Base-by-base conservation (phyloP, 2,329 filamentous ascomycete genomes). In the Cercospora zeina region DNA sequence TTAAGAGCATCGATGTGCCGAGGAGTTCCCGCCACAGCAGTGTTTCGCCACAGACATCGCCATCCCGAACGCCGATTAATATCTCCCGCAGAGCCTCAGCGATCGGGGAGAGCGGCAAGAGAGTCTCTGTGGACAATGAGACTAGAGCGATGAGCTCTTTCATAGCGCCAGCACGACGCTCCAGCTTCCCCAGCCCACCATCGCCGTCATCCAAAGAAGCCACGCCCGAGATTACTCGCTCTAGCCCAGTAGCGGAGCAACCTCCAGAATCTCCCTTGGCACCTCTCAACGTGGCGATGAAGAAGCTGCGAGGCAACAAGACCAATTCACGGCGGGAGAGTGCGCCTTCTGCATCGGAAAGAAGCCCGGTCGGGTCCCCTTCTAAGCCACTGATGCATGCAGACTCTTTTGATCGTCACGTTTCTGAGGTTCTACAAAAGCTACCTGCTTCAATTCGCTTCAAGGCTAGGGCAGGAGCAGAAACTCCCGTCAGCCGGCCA, bases 361-460 rank as follows among this genome's bases (percentile, higher is more conserved):
- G 30, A 11, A 50, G 13, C 14, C 27, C 42, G 8, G 9, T 30
- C 27, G 51, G 27, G 34, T 57, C 58, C 30, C 55, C 49, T 51
- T 51, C 39, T 19, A 21, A 53, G 19, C 36, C 42, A 27, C 37
- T 49, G 33, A 36, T 34, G 8, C 61, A 61, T 16, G 67, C 69
- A 53, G 70, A 72, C 59, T 39, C 86, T 86, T 62, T 88, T 83
- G 19, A 90, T 96, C 65, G 73, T 13, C 74, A 76, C 30, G 74
- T 76, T 16, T 75, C 72, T 30, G 70, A 73, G 27, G 73, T 76
- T 8, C 62, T 76, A n/a, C 66, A 73, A 11, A 67, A 61, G 10
- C 64, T 76, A 13, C 72, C 73, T 11, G 88, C 88, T 33, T 87
- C 87, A 65, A 96, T 97, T 69, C 87, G 87, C 56, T 81, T 97